Base-by-base conservation (phyloP, 768 basidiomycete species). In the Leccinum boreale region DNA sequence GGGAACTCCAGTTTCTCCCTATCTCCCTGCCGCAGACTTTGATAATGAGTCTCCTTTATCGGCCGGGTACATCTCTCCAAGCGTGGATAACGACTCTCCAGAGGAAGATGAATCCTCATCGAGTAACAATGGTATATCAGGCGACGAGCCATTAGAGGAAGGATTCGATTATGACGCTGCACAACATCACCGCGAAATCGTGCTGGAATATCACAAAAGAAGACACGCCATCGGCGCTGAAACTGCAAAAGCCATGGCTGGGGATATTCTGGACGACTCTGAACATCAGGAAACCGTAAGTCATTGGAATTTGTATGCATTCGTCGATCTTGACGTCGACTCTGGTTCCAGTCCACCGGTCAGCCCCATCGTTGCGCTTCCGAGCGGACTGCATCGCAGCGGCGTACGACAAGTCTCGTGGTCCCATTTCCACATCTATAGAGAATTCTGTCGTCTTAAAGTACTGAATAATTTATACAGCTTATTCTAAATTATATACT, bases 141-240 rank as follows among this genome's bases (percentile, higher is more conserved):
- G 73, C 14, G 78, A 79, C 17, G 79, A 75, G 26, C 73, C 73
- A 2, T 58, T 74, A 48, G 76, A 79, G 50, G 81, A 85, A 44
- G 81, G 78, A 44, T 75, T 78, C 24, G 85, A 90, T 63, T 73
- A 85, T 31, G 83, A 89, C 61, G 77, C 75, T 50, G 86, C 82
- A 23, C 81, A 77, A 52, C 87, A 88, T 63, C 87, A 90, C 61
- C 85, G 89, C 28, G 89, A 91, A 68, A 80, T 92, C 62, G 84
- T 86, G 17, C 65, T 91, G 44, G 84, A 85, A 61, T 92, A 92
- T 65, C 78, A 86, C 68, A 73, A 78, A 61, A 87, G 84, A 67
- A 82, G 87, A 50, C 73, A 71, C 35, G 74, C 74, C 17, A 79
- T 91, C 52, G 83, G 84, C 1, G 74, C 79, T 39, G 80, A 79